Evolutionary conservation across 2,329 filamentous ascomycete species (phyloP).

Genomic region (Microdochium nivale): DNA sequence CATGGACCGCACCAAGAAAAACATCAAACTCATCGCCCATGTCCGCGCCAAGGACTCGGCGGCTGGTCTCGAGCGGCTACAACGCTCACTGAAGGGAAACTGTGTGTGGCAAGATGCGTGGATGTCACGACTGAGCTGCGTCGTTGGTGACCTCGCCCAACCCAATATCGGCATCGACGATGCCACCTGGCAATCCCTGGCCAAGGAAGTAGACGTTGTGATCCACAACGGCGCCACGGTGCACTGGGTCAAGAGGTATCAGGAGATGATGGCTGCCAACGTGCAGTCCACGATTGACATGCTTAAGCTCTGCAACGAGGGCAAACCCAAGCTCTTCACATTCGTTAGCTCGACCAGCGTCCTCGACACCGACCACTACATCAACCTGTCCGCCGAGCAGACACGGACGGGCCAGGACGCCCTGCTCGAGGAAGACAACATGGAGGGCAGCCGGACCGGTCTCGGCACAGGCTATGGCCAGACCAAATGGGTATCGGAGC

Average conservation of each 20-base stretch:
- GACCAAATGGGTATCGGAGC: conserved; percentile 67
- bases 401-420: conserved; percentile 52
- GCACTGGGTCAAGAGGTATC: conserved; percentile 77
- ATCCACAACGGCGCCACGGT: conserved; percentile 77
- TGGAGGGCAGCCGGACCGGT: conserved; percentile 66
- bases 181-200: conserved; percentile 55
- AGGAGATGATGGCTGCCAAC: conserved; percentile 62
- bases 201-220: conserved; percentile 59
- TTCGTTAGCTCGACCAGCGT: conserved; percentile 80
- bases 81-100: conserved; percentile 63
- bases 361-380: conserved; percentile 75
- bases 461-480: conserved; percentile 87
- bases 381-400: conserved; percentile 59
- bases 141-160: conserved; percentile 67
- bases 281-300: conserved; percentile 74
- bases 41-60: conserved; percentile 60
- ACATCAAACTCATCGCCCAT: conserved; percentile 61
- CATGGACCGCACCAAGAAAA: conserved; percentile 47
- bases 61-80: conserved; percentile 56
- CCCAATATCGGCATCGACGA: conserved; percentile 65
- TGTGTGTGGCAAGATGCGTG: conserved; percentile 69
- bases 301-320: conserved; percentile 65
- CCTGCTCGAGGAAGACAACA: conserved; percentile 68
- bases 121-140: conserved; percentile 53
- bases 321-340: conserved; percentile 69